Evolutionary conservation across 495 filamentous ascomycete species (phyloP).

Genomic region (Neurospora cerealis): DNA sequence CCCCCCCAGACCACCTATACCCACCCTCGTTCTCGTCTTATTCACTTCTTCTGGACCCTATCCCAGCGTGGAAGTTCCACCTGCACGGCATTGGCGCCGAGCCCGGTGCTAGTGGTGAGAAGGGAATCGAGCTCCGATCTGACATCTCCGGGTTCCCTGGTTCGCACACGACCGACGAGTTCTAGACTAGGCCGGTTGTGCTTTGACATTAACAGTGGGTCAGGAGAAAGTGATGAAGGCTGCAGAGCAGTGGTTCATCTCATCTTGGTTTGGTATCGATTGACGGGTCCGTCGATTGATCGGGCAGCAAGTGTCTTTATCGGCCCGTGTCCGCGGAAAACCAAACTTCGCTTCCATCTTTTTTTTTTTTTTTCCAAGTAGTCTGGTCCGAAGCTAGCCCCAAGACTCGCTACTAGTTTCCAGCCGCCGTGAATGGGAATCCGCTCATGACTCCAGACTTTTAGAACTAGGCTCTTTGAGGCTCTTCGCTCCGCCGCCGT

Average conservation of each 20-base stretch:
- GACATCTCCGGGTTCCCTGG: background rate
- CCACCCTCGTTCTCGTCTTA: background rate
- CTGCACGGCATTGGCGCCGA: background rate
- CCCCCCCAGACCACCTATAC: background rate
- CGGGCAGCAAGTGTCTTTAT: too few species aligned
- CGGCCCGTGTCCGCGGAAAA: too few species aligned
- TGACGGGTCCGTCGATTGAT: too few species aligned
- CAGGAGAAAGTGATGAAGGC: background rate
- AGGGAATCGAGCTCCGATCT: background rate
- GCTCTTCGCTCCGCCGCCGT: background rate
- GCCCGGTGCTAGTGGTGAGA: background rate
- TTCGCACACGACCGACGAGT: background rate
- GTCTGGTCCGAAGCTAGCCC: too few species aligned
- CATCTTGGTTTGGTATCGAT: too few species aligned
- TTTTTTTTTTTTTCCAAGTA: too few species aligned
- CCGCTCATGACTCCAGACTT: background rate
- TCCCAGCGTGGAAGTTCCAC: background rate
- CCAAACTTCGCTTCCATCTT: too few species aligned
- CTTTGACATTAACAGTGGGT: too few species aligned
- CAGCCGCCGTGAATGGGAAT: background rate
- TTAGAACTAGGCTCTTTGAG: background rate
- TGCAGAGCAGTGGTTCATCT: background rate
- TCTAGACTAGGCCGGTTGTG: too few species aligned
- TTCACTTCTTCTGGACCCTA: background rate
- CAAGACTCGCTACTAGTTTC: background rate